Evolutionary conservation across 306 rosid genomes (phyloP).

Genomic region (Prunus davidiana): DNA sequence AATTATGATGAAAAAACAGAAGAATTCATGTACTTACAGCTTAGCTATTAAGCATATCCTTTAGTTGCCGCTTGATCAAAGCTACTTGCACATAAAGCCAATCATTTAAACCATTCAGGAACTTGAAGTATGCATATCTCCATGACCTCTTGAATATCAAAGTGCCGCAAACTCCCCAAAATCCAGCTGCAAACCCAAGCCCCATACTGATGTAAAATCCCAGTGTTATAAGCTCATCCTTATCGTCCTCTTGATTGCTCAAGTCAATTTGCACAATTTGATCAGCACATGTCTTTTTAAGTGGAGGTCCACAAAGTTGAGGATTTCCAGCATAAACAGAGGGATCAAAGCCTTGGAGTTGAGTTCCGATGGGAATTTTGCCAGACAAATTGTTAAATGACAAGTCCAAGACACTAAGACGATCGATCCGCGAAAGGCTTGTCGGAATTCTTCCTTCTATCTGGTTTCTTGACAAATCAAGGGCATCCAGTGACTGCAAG

Average conservation of each 20-base stretch:
- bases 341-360: neutral
- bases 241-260: neutral
- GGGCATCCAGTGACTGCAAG: neutral
- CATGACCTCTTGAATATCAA: conserved; percentile 9
- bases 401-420: fast-evolving
- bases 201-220: conserved; percentile 23
- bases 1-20: too few relatives aligned
- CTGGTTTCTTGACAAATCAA: conserved; percentile 31
- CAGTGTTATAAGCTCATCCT: neutral
- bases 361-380: neutral
- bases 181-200: conserved; percentile 17
- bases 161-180: conserved; percentile 33
- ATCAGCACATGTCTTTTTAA: neutral
- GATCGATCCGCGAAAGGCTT: neutral
- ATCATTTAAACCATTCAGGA: conserved; percentile 5
- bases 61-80: neutral
- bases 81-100: conserved; percentile 1
- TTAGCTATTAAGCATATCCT: neutral
- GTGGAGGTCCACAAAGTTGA: neutral
- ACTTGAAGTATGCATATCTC: conserved; percentile 26
- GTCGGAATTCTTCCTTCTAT: conserved; percentile 26
- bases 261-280: neutral
- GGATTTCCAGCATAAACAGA: neutral
- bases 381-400: conserved; percentile 30
- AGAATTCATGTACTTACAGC: too few relatives aligned